Evolutionary conservation across 495 filamentous ascomycete genomes (phyloP).

Genomic region (Rhizodiscina lignyota): DNA sequence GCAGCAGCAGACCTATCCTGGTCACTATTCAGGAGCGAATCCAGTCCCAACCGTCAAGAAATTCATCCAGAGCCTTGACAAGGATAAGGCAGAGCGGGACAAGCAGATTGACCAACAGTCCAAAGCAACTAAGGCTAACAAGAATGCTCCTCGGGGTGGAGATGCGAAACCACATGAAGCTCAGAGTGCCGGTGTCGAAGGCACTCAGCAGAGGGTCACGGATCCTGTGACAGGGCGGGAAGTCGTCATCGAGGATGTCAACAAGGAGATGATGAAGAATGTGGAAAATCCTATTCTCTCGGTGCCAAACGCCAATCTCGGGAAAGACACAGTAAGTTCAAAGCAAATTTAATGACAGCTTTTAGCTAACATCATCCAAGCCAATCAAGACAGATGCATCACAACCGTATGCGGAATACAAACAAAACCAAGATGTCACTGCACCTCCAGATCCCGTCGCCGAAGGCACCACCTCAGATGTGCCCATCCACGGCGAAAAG

Average conservation of each 20-base stretch:
- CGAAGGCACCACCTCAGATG: slow-evolving; percentile 67
- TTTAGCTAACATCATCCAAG: slow-evolving; percentile 18
- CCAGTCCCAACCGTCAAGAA: slow-evolving; percentile 74
- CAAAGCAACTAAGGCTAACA: too few relatives aligned
- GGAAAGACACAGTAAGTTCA: slow-evolving; percentile 42
- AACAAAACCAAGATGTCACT: slow-evolving; percentile 70
- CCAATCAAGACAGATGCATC: slow-evolving; percentile 43
- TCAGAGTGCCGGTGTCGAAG: slow-evolving; percentile 28
- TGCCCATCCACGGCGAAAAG: slow-evolving; percentile 89
- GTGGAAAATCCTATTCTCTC: slow-evolving; percentile 56
- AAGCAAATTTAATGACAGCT: slow-evolving; percentile 1
- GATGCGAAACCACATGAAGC: slow-evolving; percentile 25
- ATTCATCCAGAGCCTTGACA: slow-evolving; percentile 64
- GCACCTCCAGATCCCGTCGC: slow-evolving; percentile 78
- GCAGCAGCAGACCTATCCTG: slow-evolving; percentile 19
- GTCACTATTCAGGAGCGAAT: slow-evolving; percentile 48
- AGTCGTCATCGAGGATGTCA: slow-evolving; percentile 76
- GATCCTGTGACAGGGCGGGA: slow-evolving; percentile 78
- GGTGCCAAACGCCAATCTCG: slow-evolving; percentile 80
- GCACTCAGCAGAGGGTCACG: slow-evolving; percentile 51
- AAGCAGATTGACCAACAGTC: slow-evolving; percentile 46
- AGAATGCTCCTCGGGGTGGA: too few relatives aligned
- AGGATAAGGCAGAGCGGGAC: slow-evolving; percentile 62
- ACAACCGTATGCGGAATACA: slow-evolving; percentile 58
- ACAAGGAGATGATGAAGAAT: slow-evolving; percentile 47